Evolutionary conservation across 176 grass and related monocot genomes (phyloP).

Genomic region (Saccharum officinarum): DNA sequence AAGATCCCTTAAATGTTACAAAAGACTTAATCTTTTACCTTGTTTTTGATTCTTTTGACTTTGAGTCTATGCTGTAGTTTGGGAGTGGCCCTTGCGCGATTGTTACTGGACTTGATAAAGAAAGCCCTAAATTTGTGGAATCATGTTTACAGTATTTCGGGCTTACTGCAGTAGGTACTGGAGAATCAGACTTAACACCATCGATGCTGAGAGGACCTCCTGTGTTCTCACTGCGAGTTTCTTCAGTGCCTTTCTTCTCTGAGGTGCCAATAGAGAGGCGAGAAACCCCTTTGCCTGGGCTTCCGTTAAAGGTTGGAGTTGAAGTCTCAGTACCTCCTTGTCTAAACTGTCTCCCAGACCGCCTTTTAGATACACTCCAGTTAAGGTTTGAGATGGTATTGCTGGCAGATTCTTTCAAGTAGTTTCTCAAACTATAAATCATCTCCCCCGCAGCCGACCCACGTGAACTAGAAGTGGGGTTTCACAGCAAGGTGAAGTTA

Average conservation of each 20-base stretch:
- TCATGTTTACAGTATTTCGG: background rate
- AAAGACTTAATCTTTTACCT: constrained; percentile 40
- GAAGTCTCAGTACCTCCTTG: constrained; percentile 19
- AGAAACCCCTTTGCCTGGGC: constrained; percentile 32
- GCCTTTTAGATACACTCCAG: constrained; percentile 39
- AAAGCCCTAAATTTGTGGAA: background rate
- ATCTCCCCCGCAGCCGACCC: background rate
- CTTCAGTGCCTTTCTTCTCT: constrained; percentile 31
- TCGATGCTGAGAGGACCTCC: constrained; percentile 8
- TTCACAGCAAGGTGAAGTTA: constrained; percentile 31
- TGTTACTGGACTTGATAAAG: constrained; percentile 30
- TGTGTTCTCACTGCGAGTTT: constrained; percentile 30
- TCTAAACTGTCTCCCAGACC: constrained; percentile 31
- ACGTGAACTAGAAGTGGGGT: constrained; percentile 22
- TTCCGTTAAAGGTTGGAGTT: constrained; percentile 26
- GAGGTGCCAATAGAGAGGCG: constrained; percentile 29
- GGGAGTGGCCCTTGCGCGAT: constrained; percentile 3
- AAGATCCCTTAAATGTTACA: constrained; percentile 11
- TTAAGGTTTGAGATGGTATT: constrained; percentile 18
- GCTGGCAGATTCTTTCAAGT: constrained; percentile 30
- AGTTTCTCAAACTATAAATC: background rate
- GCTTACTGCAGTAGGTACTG: constrained; percentile 12
- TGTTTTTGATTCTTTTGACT: constrained; percentile 44
- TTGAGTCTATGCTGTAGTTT: constrained; percentile 26
- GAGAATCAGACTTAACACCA: constrained; percentile 31